phyloP scores from a whole-genome alignment of 1,139 yeast species.

The Fermentozyma sake region DNA sequence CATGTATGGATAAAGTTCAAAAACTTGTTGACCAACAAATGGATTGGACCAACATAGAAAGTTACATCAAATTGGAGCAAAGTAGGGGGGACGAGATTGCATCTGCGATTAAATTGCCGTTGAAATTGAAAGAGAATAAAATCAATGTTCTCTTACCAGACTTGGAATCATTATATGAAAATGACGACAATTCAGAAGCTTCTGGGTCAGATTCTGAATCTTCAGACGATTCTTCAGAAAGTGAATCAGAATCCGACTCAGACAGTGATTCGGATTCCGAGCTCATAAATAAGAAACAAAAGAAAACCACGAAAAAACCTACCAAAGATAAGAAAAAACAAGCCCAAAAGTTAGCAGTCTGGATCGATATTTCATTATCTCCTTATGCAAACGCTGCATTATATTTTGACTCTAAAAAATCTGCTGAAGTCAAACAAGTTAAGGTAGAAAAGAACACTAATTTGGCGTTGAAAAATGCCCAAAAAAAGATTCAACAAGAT shows the following conservation, averaged over 20 bases:
- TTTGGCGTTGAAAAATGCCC: constrained; percentile 81
- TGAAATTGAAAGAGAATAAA: constrained; percentile 66
- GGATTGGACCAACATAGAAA: constrained; percentile 93
- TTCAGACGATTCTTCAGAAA: constrained; percentile 25
- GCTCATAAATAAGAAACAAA: constrained; percentile 9
- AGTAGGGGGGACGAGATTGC: constrained; percentile 64
- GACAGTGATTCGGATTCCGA: constrained; percentile 32
- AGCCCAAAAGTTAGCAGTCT: constrained; percentile 40
- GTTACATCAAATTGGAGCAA: constrained; percentile 67
- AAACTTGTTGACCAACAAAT: constrained; percentile 72
- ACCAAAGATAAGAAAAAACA: constrained; percentile 11
- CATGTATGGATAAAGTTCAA: constrained; percentile 66
- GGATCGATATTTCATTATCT: constrained; percentile 64
- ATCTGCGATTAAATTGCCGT: constrained; percentile 55
- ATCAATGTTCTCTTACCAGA: constrained; percentile 59
- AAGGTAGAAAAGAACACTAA: constrained; percentile 78
- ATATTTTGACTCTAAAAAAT: constrained; percentile 75
- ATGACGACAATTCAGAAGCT: constrained; percentile 12
- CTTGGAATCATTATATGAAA: constrained; percentile 28
- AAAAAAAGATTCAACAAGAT: constrained; percentile 71
- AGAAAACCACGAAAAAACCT: constrained; percentile 5
- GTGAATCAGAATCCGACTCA: constrained; percentile 23
- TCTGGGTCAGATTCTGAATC: constrained; percentile 10
- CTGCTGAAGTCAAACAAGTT: constrained; percentile 72
- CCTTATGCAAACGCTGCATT: constrained; percentile 90